A percentile compares a stretch with the other conserved stretches of the same genome.
Conservation (phyloP, 108 stramenopile species). For the Nannochloropsis oceanica region DNA sequence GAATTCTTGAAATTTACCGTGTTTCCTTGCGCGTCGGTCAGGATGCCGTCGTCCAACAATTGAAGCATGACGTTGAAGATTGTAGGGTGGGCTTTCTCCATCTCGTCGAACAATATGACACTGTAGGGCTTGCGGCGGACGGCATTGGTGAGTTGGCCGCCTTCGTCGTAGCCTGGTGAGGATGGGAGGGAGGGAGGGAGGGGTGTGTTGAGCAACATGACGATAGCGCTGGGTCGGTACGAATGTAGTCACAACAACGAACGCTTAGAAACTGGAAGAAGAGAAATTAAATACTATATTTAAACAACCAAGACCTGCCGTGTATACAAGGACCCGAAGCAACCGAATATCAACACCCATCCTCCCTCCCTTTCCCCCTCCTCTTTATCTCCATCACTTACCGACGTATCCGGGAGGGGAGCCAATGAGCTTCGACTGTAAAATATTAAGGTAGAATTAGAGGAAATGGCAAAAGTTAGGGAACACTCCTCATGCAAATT, state of each 20-base stretch:
- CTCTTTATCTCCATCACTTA: background rate
- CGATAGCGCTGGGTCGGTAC: no score
- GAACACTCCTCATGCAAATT: background rate
- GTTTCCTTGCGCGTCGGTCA: slow-evolving; percentile 83
- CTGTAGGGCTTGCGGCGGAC: slow-evolving; percentile 81
- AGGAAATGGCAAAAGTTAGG: background rate
- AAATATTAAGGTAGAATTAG: background rate
- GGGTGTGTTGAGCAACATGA: no score
- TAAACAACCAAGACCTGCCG: no score
- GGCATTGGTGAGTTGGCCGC: slow-evolving; percentile 90
- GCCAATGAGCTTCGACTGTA: background rate
- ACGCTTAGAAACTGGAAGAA: no score
- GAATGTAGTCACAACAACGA: no score
- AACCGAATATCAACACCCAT: no score
- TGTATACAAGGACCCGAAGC: no score
- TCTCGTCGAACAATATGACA: slow-evolving; percentile 73
- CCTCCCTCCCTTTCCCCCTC: no score
- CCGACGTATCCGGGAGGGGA: slow-evolving; percentile 12
- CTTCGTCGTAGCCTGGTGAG: slow-evolving; percentile 66
- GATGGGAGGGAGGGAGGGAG: no score
- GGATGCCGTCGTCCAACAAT: slow-evolving; percentile 83
- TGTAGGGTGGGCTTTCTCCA: slow-evolving; percentile 89
- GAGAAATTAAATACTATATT: no score
- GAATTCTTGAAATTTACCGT: slow-evolving; percentile 91
- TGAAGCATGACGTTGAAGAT: slow-evolving; percentile 80